A percentile compares a stretch with the other conserved stretches of the same genome.
phyloP scores from a whole-genome alignment of 768 basidiomycete species.

The Nidularia pulvinata region DNA sequence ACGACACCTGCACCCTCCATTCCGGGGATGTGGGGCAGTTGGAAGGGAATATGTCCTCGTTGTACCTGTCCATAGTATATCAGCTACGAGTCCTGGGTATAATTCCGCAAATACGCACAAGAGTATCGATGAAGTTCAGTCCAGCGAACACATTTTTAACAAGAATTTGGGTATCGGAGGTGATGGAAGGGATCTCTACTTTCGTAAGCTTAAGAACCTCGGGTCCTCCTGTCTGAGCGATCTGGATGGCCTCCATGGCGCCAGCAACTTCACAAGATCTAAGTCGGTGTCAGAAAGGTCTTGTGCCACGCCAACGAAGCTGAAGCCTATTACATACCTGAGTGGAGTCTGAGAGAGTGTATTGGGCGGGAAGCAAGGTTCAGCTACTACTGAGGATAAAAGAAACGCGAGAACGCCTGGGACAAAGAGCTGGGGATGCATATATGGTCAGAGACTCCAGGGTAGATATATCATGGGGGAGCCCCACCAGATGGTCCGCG shows the following conservation, averaged over 20 bases:
- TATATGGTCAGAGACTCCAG: not conserved
- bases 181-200: not conserved
- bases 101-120: not conserved
- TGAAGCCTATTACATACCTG: not conserved
- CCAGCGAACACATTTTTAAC: not conserved
- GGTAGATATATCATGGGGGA: no score
- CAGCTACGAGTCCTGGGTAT: not conserved
- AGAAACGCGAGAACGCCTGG: not conserved
- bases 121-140: not conserved
- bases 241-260: not conserved
- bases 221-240: not conserved
- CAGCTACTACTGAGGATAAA: not conserved
- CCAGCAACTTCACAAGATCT: not conserved
- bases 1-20: not conserved
- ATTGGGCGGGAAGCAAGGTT: not conserved
- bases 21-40: not conserved
- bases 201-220: not conserved
- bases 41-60: not conserved
- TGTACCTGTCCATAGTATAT: not conserved
- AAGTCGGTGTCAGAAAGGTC: not conserved
- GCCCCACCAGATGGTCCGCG: no score
- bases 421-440: not conserved
- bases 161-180: not conserved
- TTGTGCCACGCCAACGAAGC: not conserved
- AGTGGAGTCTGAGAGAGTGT: not conserved